Evolutionary conservation across 192 early-diverging fungal genomes (phyloP), one percentile per base, ranked within the genome.

Genomic region (Podila verticillata): DNA sequence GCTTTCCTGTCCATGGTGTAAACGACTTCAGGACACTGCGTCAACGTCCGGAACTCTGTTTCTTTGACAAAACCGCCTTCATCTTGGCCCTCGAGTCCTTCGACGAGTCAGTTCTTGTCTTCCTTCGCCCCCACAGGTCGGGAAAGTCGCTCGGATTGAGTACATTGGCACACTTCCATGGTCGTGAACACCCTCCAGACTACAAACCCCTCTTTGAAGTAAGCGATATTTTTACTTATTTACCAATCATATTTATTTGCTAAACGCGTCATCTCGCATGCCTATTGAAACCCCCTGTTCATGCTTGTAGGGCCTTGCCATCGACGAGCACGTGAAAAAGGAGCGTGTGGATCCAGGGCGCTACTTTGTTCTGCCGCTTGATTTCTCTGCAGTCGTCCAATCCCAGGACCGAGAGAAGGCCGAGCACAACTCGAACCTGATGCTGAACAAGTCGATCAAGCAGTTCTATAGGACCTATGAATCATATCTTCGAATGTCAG

Each of bases 151-250:
- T 74, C 12, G 68, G 3, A 64, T 58, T 81, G 24, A 81, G 79
- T 51, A 59, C 59, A 26, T 54, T 81, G 61, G 65, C 79, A 35
- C 79, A 81, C n/a, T 81, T 74, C 71, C 79, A 81, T 68, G 79
- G 79, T 69, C 66, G 64, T 61, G 79, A 81, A 72, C 70, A 81
- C 56, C 68, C 63, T 51, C 64, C 65, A 22, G 65, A 66, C 63
- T 80, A 80, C 26, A 64, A 80, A 63, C 60, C 58, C 17, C 67
- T 70, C 39, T 78, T 78, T 63, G 61, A 63, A 57, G 66, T 66
- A 73, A 66, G 71, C 30, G 48, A 73, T 51, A 34, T 66, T 39
- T 66, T 62, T 60, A 26, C 64, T 58, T 66, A 0, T 49, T 56
- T 61, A 51, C 24, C 19, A 7, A 48, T 58, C 44, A 61, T 51